Base-by-base conservation (phyloP, 352 stramenopile species). In the Phytophthora niederhauseri region DNA sequence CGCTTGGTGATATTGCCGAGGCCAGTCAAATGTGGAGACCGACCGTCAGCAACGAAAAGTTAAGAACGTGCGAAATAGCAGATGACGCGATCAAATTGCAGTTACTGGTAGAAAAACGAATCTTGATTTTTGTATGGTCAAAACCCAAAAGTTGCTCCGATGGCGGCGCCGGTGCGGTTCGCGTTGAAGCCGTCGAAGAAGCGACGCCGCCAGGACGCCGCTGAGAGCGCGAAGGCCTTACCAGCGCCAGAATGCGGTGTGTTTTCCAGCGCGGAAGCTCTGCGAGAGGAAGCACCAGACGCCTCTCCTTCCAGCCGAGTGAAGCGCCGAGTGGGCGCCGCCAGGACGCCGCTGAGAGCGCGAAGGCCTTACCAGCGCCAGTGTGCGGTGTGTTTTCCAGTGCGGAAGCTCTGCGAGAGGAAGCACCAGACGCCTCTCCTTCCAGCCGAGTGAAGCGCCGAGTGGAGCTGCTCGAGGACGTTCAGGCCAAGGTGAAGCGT, bases 381-480 rank as follows among this genome's bases (percentile, higher is more conserved):
- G 2, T 55, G 1, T 45, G 45, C 20, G 26, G 17, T 24, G 57
- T 15, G 41, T 77, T 78, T 58, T 36, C 41, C 17, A 68, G 41
- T 24, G 38, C 31, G 17, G 53, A 65, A 22, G 17, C 28, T 2
- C 45, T 71, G 48, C 30, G 52, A 55, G 48, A 73, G 30, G 51
- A 65, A 22, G 20, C 15, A 17, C 34, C 6, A 4, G 46, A 48
- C 14, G 17, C 7, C 3, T 14, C 5, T 11, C 24, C 20, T 3
- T 28, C 45, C 45, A 41, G 12, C 11, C 24, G 48, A 65, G 55
- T 51, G 28, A 65, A 71, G 48, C 51, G 45, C 43, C 69, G 66
- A 61, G 53, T 78, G 34, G 60, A 70, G 51, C 53, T 82, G 38
- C 75, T 96, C 12, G 89, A 94, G 68, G 87, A 96, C 66, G 61